Evolutionary conservation across 441 rosid species (phyloP), one percentile per base, ranked within the genome.

Genomic region (Gossypium aridum): DNA sequence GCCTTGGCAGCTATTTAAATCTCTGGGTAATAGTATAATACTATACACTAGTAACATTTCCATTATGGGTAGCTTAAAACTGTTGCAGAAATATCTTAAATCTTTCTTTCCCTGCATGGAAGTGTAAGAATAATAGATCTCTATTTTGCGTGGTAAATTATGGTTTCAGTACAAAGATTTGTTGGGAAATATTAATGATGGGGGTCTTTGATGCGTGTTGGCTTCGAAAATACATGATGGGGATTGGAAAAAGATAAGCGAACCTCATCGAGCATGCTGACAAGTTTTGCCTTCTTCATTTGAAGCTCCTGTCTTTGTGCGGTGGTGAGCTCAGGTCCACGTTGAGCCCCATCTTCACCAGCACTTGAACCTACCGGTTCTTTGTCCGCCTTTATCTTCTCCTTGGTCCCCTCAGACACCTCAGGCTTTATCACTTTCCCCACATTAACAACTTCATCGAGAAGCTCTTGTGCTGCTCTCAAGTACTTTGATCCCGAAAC

Each of bases 241-340:
- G 55, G 7, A 62, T 62, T 2, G 45, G 31, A 28, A 26, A 43
- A 7, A 43, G 8, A 25, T 45, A 25, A 12, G 17, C 45, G 2
- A 63, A 92, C 97, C 97, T 90, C 89, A 49, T 89, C 89, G 2
- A 86, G 84, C 90, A 92, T 80, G 84, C 39, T 83, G 25, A 85
- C 75, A 61, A 92, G 97, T 78, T 87, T 90, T 25, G 87, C 84
- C 81, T 80, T 89, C 86, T 84, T 89, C 82, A 83, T 81, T 70
- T 82, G 88, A 70, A 86, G 83, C 64, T 90, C 93, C 78, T 90
- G 88, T 69, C 87, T 80, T 69, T 85, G 87, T 16, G 85, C 82
- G 3, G 85, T 76, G 22, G 82, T 76, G 28, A 85, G 85, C 63
- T 85, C 89, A 20, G 76, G 65, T 37, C 71, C 74, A 57, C 64